phyloP scores from a whole-genome alignment of 345 rosid genomes.

The Abelmoschus esculentus region DNA sequence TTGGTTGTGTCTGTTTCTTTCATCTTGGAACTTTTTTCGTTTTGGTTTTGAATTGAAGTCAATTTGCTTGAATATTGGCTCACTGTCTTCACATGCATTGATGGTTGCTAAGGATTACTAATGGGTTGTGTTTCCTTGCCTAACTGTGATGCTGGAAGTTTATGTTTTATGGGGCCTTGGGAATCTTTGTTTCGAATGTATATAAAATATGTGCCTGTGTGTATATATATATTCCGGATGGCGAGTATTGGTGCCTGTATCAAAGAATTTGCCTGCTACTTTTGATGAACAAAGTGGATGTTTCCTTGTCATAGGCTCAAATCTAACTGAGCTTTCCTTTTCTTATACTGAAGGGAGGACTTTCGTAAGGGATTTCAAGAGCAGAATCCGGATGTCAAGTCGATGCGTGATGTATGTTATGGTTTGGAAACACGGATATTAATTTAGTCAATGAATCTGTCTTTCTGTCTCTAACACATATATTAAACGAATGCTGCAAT shows the following conservation, averaged over 20 bases:
- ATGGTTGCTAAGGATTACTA: too few relatives aligned
- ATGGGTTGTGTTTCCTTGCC: background rate
- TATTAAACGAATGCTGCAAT: conserved; percentile 8
- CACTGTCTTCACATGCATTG: background rate
- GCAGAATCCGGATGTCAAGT: conserved; percentile 76
- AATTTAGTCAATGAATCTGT: background rate
- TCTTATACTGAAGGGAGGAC: conserved; percentile 50
- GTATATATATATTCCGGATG: background rate
- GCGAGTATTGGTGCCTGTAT: background rate
- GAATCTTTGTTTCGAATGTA: background rate
- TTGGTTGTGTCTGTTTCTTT: too few relatives aligned
- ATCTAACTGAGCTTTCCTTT: conserved; percentile 7
- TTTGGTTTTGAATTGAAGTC: background rate
- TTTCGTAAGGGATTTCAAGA: conserved; percentile 80
- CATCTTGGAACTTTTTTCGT: too few relatives aligned
- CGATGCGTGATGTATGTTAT: conserved; percentile 74
- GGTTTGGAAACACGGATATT: background rate
- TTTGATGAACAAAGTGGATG: background rate
- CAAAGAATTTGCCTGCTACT: background rate
- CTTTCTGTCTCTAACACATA: background rate
- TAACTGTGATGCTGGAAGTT: background rate
- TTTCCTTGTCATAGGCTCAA: background rate
- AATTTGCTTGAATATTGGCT: too few relatives aligned
- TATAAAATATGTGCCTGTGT: background rate
- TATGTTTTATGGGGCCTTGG: background rate